Conservation (phyloP, 164 flowering plant species). For the Sedum album region DNA sequence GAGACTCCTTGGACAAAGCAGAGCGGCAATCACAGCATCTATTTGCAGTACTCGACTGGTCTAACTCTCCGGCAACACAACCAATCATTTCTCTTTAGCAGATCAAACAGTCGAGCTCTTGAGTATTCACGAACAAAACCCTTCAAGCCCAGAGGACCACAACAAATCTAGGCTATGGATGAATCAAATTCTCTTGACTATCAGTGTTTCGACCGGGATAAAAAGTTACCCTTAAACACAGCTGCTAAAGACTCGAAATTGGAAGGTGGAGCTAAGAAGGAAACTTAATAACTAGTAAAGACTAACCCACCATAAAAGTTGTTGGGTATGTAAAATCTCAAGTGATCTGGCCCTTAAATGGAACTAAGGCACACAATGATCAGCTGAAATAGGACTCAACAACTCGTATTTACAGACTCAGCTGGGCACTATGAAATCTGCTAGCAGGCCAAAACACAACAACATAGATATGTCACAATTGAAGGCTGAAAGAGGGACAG, state of each 20-base stretch:
- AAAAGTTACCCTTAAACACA: slow-evolving; percentile 4
- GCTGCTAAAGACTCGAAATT: neutral
- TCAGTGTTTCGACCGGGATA: neutral
- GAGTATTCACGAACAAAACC: no score
- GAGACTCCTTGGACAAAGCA: slow-evolving; percentile 19
- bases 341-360: slow-evolving; percentile 9
- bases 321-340: slow-evolving; percentile 22
- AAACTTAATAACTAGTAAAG: slow-evolving; percentile 13
- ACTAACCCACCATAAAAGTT: slow-evolving; percentile 32
- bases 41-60: slow-evolving; percentile 23
- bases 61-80: slow-evolving; percentile 15
- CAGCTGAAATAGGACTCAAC: slow-evolving; percentile 12
- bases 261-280: neutral
- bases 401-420: slow-evolving; percentile 8
- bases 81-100: slow-evolving; percentile 26
- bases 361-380: slow-evolving; percentile 6
- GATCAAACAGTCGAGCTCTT: slow-evolving; percentile 53
- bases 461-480: neutral
- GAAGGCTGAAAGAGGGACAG: neutral
- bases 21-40: slow-evolving; percentile 47
- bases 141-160: no score
- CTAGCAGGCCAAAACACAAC: neutral
- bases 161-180: slow-evolving; percentile 2
- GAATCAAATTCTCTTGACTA: slow-evolving; percentile 1
- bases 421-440: slow-evolving; percentile 6